These are phyloP conservation scores for Brassica napus DNA, from an alignment of 345 rosid genomes.

Conservation along the genomic window Da-Ae NC_063440.1:6743501-6744000, in stretches of 20 bases:
- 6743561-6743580: neutral
- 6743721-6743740: no score
- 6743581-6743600: neutral
- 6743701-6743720: no score
- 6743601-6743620: neutral
- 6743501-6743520: neutral
- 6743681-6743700: no score
- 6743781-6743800: neutral
- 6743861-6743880: neutral
- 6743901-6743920: constrained; percentile 4
- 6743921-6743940: constrained; percentile 19
- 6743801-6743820: neutral
- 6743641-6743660: no score
- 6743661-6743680: no score
- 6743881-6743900: constrained; percentile 2
- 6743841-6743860: neutral
- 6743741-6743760: no score
- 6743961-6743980: constrained; percentile 27
- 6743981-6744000: constrained; percentile 15
- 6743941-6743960: constrained; percentile 24
- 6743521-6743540: neutral
- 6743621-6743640: no score
- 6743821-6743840: neutral
- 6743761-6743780: neutral
- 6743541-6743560: neutral